Evolutionary conservation across 768 basidiomycete genomes (phyloP).

Genomic region (Mycena alexandri): DNA sequence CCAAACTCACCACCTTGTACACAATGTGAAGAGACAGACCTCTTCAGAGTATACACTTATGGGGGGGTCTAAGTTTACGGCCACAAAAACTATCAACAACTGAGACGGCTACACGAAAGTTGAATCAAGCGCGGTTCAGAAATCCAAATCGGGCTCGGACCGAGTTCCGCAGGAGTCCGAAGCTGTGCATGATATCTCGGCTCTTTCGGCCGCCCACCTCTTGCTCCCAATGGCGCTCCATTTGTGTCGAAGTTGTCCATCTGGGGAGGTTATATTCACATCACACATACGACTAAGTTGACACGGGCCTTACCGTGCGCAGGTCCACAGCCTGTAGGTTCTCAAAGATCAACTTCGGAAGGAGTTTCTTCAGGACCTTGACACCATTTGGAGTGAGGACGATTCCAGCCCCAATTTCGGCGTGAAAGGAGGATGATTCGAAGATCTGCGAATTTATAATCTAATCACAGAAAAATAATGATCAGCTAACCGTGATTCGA

Average conservation of each 20-base stretch:
- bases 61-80: no score
- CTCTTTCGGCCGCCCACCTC: no score
- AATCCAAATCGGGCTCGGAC: no score
- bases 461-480: background rate
- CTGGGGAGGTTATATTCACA: background rate
- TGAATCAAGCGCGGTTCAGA: no score
- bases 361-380: slow-evolving; percentile 5
- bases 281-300: no score
- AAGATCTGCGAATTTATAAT: slow-evolving; percentile 13
- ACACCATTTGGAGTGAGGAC: slow-evolving; percentile 25
- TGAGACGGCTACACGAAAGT: no score
- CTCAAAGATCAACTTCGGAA: slow-evolving; percentile 7
- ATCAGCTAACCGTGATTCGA: slow-evolving; percentile 10
- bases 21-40: no score
- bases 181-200: no score
- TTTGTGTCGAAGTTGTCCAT: background rate
- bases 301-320: background rate
- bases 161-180: no score
- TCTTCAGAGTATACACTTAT: no score
- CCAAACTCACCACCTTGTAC: no score
- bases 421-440: slow-evolving; percentile 27
- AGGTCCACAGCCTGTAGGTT: slow-evolving; percentile 5
- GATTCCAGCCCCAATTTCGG: slow-evolving; percentile 29
- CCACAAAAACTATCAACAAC: no score
- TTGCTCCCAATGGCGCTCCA: background rate